Percentiles rank a stretch among this genome's conserved stretches.
Conservation (phyloP, 2,329 filamentous ascomycete species). For the Triangularia verruculosa region DNA sequence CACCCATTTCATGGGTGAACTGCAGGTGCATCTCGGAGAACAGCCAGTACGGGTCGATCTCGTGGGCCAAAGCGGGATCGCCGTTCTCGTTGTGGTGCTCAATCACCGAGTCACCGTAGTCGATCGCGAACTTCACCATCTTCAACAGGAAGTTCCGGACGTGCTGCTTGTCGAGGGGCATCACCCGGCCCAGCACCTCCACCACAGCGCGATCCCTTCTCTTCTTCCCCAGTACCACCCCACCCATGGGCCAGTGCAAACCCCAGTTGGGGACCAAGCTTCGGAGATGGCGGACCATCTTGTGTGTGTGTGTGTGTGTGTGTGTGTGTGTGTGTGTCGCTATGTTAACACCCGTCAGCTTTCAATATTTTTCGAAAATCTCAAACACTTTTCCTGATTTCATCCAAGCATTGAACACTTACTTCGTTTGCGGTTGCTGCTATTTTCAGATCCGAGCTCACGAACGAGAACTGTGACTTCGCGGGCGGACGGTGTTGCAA, state of each 20-base stretch:
- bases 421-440: too few relatives aligned
- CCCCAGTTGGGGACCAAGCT: neutral
- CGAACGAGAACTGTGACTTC: too few relatives aligned
- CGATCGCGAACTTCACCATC: neutral
- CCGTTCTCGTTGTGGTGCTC: neutral
- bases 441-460: too few relatives aligned
- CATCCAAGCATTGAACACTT: too few relatives aligned
- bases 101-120: neutral
- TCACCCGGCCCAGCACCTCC: neutral
- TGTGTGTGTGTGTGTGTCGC: too few relatives aligned
- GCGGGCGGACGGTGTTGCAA: too few relatives aligned
- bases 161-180: neutral
- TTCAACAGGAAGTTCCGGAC: neutral
- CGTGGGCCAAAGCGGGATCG: neutral
- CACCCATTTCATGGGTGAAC: neutral
- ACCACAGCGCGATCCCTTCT: neutral
- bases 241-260: neutral
- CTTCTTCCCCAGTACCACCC: neutral
- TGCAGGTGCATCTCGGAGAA: neutral
- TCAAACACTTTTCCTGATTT: too few relatives aligned
- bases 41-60: neutral
- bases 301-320: too few relatives aligned
- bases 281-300: neutral
- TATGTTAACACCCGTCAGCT: too few relatives aligned
- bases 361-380: too few relatives aligned